These are phyloP conservation scores for Fistulifera pelliculosa DNA, from an alignment of 108 stramenopile species.

Conservation along the genomic window DNA sequence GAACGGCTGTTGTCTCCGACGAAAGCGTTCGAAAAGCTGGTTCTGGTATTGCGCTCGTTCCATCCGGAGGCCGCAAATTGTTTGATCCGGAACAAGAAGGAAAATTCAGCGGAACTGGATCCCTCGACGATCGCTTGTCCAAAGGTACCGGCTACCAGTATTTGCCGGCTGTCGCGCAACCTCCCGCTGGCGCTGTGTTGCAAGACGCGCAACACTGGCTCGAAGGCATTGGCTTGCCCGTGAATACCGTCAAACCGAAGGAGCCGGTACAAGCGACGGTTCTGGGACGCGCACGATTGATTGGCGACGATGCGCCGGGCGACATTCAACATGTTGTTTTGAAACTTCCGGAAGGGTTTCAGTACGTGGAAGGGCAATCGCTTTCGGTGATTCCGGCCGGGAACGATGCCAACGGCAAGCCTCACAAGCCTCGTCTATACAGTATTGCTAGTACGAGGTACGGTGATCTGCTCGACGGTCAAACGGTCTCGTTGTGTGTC, in stretches of 20 bases:
- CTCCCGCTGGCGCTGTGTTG: constrained; percentile 16
- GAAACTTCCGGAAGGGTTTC: constrained; percentile 48
- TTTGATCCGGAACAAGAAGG: constrained; percentile 62
- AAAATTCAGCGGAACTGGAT: constrained; percentile 39
- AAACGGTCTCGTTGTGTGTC: constrained; percentile 73
- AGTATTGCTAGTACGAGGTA: constrained; percentile 83
- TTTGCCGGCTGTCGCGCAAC: constrained; percentile 3
- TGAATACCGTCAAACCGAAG: constrained; percentile 62
- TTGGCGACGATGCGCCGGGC: constrained; percentile 68
- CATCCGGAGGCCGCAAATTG: constrained; percentile 28
- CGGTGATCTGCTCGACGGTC: constrained; percentile 73
- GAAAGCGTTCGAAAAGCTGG: constrained; percentile 10
- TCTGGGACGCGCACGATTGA: constrained; percentile 52
- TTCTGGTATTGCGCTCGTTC: constrained; percentile 31
- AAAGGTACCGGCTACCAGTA: constrained; percentile 11
- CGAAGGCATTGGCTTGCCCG: constrained; percentile 70
- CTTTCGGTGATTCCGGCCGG: constrained; percentile 80
- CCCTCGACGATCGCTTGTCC: constrained; percentile 26
- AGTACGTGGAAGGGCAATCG: constrained; percentile 83
- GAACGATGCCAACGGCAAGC: constrained; percentile 32
- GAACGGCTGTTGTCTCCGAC: no score
- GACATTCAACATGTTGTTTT: constrained; percentile 79
- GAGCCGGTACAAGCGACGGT: constrained; percentile 61
- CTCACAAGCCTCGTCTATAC: constrained; percentile 75
- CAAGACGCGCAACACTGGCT: constrained; percentile 66